Percentiles rank a stretch among this genome's conserved stretches.
Conservation (phyloP, 1,284 basidiomycete species). For the Puccinia horiana region DNA sequence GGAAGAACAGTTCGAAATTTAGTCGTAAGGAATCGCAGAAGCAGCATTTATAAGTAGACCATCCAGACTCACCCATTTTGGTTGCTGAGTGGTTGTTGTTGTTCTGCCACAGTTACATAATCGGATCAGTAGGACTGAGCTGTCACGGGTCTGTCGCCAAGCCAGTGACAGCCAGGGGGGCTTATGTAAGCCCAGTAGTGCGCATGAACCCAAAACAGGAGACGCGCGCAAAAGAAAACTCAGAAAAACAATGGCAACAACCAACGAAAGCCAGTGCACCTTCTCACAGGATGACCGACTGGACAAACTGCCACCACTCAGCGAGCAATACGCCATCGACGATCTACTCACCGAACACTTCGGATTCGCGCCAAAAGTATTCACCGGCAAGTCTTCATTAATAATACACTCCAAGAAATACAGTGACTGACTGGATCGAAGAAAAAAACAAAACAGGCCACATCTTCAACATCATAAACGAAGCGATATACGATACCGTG, state of each 20-base stretch:
- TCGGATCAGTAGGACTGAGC: neutral
- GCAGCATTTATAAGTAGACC: neutral
- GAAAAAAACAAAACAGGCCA: conserved; percentile 12
- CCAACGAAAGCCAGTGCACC: conserved; percentile 3
- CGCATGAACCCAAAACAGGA: neutral
- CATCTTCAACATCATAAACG: conserved; percentile 45
- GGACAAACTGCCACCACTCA: conserved; percentile 29
- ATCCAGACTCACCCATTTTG: neutral
- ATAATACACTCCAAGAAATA: neutral
- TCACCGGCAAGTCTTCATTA: conserved; percentile 35
- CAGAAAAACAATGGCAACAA: neutral
- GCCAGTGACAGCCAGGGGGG: too few species aligned
- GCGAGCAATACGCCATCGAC: conserved; percentile 33
- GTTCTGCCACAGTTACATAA: neutral
- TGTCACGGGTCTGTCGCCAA: neutral
- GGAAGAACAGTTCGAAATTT: neutral
- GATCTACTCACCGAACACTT: conserved; percentile 46
- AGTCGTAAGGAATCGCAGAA: neutral
- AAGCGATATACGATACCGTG: conserved; percentile 35
- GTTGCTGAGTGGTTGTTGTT: neutral
- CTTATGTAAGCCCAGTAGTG: neutral
- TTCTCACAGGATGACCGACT: conserved; percentile 32
- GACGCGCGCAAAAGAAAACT: neutral
- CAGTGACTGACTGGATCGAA: neutral
- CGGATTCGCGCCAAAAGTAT: conserved; percentile 42